Base-by-base conservation (phyloP, 352 stramenopile species). In the Globisporangium alternatum region DNA sequence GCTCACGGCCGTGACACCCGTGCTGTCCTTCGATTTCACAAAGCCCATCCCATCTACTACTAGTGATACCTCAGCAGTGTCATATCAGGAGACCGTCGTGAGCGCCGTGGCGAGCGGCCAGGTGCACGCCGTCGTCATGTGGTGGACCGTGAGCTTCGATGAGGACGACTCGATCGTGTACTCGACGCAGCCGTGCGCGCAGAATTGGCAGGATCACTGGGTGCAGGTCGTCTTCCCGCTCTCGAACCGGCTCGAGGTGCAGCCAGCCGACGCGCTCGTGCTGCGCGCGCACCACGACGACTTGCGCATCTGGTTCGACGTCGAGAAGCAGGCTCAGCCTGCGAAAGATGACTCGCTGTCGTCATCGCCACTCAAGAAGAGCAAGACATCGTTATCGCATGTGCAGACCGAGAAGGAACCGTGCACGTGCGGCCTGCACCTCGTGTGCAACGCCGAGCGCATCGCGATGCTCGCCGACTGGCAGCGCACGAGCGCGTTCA, bases 151-250 rank as follows among this genome's bases (percentile, higher is more conserved):
- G 41, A 81, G 68, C 64, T 92, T 94, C 47, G 77, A 87, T 56
- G 64, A 58, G 0, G 70, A 78, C 2, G 56, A 89, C 55, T 65
- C 30, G 9, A 60, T 89, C 48, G 66, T 86, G 31, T 94, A 94
- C 68, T 92, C 80, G 15, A 92, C 85, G 17, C 65, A 77, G 62
- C 78, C 80, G 5, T 76, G 64, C 5, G 78, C 60, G 54, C 81
- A 92, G 64, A 91, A 90, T 60, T 94, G 85, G 85, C 85, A 94
- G 45, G 85, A 94, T 55, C 83, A 94, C 68, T 94, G 83, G 85
- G 83, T 92, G 9, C 81, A 89, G 45, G 85, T 94, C 21, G 81
- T 91, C 0, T 92, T 82, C 60, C 85, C 85, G 2, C 71, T 92
- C 1, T 62, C 82, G 1, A 66, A 73, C 3, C 60, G 74, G 2